Evolutionary conservation across 352 stramenopile species (phyloP).

Genomic region (Phytophthora kernoviae): DNA sequence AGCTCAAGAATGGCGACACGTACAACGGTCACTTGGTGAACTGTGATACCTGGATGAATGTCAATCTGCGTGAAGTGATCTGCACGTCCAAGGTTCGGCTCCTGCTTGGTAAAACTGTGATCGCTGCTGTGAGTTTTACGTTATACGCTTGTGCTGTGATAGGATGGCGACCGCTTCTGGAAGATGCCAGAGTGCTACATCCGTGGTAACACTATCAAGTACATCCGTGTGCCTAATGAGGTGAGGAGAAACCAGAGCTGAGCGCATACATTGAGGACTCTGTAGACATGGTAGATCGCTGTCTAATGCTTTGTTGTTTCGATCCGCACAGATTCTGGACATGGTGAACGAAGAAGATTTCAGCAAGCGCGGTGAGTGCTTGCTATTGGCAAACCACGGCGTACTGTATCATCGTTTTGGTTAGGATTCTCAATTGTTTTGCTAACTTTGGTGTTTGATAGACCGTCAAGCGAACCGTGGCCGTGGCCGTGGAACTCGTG

Average conservation of each 20-base stretch:
- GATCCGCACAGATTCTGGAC: constrained; percentile 82
- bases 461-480: constrained; percentile 76
- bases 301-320: constrained; percentile 3
- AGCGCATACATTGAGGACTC: neutral
- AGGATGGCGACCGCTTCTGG: constrained; percentile 98
- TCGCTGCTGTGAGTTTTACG: constrained; percentile 1
- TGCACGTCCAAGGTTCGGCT: constrained; percentile 93
- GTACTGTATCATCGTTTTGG: constrained; percentile 13
- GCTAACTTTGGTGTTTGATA: constrained; percentile 20
- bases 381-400: constrained; percentile 3
- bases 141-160: constrained; percentile 10
- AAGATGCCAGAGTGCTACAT: constrained; percentile 99
- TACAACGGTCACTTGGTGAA: constrained; percentile 98
- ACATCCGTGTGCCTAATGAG: constrained; percentile 97
- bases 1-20: constrained; percentile 99
- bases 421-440: constrained; percentile 10
- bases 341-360: constrained; percentile 95
- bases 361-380: constrained; percentile 66
- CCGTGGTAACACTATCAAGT: constrained; percentile 98
- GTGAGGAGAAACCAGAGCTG: constrained; percentile 36
- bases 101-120: neutral
- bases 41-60: constrained; percentile 99
- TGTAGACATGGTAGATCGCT: neutral
- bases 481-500: constrained; percentile 70
- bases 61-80: constrained; percentile 99